Evolutionary conservation across 2,329 filamentous ascomycete genomes (phyloP).

Genomic region (Fusarium sp.): DNA sequence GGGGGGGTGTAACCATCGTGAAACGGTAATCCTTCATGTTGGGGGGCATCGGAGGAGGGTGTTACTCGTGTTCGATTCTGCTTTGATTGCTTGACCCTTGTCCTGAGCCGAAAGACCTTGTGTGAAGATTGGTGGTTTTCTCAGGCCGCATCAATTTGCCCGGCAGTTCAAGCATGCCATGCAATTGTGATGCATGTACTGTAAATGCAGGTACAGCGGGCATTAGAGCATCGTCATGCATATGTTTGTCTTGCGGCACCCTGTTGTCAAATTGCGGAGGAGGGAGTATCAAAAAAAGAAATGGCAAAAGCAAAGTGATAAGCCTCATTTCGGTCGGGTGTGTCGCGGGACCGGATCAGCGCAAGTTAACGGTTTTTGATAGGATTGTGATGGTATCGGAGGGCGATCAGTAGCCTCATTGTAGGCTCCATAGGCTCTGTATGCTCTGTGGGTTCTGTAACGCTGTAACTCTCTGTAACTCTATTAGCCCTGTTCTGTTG

Average conservation of each 20-base stretch:
- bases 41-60: background rate
- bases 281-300: background rate
- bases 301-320: conserved; percentile 42
- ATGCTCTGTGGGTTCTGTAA: background rate
- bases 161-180: conserved; percentile 28
- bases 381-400: background rate
- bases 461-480: no score
- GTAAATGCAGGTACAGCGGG: conserved; percentile 1
- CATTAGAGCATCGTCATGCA: conserved; percentile 4
- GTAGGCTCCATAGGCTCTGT: background rate
- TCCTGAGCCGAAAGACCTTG: conserved; percentile 23
- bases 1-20: conserved; percentile 5
- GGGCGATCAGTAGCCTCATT: background rate
- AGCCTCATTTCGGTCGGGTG: conserved; percentile 47
- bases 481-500: conserved; percentile 15
- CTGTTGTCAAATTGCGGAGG: background rate
- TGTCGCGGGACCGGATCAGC: conserved; percentile 25
- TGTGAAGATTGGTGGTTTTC: conserved; percentile 5
- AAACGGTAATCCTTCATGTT: background rate
- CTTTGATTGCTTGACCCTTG: conserved; percentile 15
- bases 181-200: conserved; percentile 28
- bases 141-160: conserved; percentile 35
- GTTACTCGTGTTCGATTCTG: background rate
- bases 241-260: background rate
- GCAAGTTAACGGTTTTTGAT: conserved; percentile 7